Conservation (phyloP, 2,329 filamentous ascomycete genomes). For the Stagonosporopsis rhizophila region DNA sequence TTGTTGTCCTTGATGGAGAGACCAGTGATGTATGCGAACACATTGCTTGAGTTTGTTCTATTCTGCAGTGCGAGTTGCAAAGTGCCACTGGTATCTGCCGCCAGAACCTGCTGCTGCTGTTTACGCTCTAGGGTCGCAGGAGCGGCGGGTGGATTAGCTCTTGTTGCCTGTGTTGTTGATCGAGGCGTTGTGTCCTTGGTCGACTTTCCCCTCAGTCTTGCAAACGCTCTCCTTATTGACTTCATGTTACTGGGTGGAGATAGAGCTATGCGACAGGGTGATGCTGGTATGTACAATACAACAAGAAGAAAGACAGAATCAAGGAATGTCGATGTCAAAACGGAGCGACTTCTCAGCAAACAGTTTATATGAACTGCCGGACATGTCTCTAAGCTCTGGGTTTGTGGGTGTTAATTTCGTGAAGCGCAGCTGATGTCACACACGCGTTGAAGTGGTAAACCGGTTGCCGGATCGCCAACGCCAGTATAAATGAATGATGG, state of each 20-base stretch:
- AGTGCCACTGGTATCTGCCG: slow-evolving; percentile 46
- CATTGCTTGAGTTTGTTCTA: slow-evolving; percentile 65
- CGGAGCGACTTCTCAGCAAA: slow-evolving; percentile 7
- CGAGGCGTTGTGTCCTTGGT: slow-evolving; percentile 1
- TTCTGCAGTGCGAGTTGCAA: slow-evolving; percentile 71
- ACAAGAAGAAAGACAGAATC: neutral
- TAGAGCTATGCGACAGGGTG: slow-evolving; percentile 10
- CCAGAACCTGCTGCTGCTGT: slow-evolving; percentile 36
- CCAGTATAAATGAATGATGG: slow-evolving; percentile 22
- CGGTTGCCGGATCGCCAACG: slow-evolving; percentile 28
- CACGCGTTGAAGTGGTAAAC: slow-evolving; percentile 27
- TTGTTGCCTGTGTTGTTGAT: neutral
- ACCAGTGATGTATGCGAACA: slow-evolving; percentile 76
- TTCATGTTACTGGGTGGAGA: slow-evolving; percentile 29
- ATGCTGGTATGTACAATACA: slow-evolving; percentile 13
- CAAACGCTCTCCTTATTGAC: slow-evolving; percentile 35
- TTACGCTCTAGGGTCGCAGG: slow-evolving; percentile 7
- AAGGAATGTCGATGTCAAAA: slow-evolving; percentile 1
- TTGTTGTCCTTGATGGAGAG: slow-evolving; percentile 66
- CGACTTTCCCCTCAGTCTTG: slow-evolving; percentile 33
- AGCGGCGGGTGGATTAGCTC: slow-evolving; percentile 5
- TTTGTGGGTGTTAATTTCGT: slow-evolving; percentile 24
- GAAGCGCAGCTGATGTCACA: slow-evolving; percentile 44
- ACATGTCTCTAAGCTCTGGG: slow-evolving; percentile 18
- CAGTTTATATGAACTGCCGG: slow-evolving; percentile 28